Percentiles rank a stretch among this genome's conserved stretches.
phyloP scores from a whole-genome alignment of 2,329 filamentous ascomycete genomes.

The Diaporthe sp. region DNA sequence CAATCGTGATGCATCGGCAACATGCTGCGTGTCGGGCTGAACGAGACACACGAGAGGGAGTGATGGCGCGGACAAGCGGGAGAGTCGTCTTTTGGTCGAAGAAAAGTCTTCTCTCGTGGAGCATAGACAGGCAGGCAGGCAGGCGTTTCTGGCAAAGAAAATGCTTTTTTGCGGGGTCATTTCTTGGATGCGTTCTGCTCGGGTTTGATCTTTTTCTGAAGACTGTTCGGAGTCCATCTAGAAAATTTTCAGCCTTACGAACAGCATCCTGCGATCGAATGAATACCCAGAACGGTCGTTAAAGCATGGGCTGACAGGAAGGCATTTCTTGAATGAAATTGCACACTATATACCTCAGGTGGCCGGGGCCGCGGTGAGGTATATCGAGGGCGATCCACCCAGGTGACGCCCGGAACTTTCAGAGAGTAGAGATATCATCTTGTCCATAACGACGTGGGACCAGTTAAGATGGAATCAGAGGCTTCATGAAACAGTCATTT shows the following conservation, averaged over 20 bases:
- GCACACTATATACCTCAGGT: neutral
- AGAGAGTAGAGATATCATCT: neutral
- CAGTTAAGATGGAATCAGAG: neutral
- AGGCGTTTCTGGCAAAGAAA: conserved; percentile 35
- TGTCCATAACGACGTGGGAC: neutral
- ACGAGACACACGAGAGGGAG: neutral
- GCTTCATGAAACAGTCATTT: conserved; percentile 18
- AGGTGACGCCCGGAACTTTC: neutral
- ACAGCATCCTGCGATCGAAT: conserved; percentile 25
- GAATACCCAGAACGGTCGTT: conserved; percentile 17
- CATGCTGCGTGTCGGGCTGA: neutral
- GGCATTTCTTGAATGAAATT: neutral
- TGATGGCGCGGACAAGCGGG: conserved; percentile 7
- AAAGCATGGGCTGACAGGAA: conserved; percentile 11
- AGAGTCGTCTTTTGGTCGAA: conserved; percentile 29
- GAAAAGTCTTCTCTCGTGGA: conserved; percentile 27
- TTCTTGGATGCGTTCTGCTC: neutral
- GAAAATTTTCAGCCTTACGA: conserved; percentile 4
- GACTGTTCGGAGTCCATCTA: neutral
- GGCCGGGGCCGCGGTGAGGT: neutral
- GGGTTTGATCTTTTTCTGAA: neutral
- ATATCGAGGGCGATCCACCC: neutral
- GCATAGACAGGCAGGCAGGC: conserved; percentile 32
- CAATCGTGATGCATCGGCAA: conserved; percentile 39
- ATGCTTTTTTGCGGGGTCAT: conserved; percentile 19